These are phyloP conservation scores for Coemansia sp. DNA, from an alignment of 192 early-diverging fungal genomes.

Conservation along the genomic window DNA sequence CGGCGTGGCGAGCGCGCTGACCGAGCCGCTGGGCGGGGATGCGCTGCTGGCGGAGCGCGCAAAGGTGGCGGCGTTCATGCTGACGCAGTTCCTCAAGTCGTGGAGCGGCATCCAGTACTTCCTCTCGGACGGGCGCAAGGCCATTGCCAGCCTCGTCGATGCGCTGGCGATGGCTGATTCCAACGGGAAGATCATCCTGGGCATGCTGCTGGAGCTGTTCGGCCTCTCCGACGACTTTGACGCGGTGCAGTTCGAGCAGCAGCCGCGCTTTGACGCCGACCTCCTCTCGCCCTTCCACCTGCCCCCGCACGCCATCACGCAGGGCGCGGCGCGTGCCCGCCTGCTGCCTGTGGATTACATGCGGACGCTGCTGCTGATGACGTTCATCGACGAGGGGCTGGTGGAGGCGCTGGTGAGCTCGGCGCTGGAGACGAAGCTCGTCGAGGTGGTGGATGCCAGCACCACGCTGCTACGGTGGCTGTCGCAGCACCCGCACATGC, in stretches of 20 bases:
- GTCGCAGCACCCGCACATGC: conserved; percentile 48
- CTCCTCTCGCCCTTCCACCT: conserved; percentile 43
- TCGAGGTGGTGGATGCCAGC: conserved; percentile 49
- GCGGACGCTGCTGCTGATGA: conserved; percentile 51
- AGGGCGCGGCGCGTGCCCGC: conserved; percentile 31
- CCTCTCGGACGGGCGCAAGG: conserved; percentile 39
- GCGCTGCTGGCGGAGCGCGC: conserved; percentile 45
- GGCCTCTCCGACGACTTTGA: conserved; percentile 53
- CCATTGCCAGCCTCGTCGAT: conserved; percentile 28
- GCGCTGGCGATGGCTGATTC: conserved; percentile 41
- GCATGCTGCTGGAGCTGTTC: conserved; percentile 54
- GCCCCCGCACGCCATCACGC: conserved; percentile 33
- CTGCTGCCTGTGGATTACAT: conserved; percentile 47
- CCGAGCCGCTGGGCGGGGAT: conserved; percentile 40
- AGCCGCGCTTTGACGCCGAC: conserved; percentile 49
- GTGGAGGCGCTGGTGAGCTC: conserved; percentile 46
- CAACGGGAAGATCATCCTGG: conserved; percentile 47
- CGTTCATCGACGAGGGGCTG: conserved; percentile 55
- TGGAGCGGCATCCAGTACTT: conserved; percentile 58
- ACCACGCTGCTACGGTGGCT: conserved; percentile 53
- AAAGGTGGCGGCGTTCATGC: conserved; percentile 46
- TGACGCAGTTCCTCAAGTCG: conserved; percentile 54
- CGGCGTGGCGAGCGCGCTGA: conserved; percentile 43
- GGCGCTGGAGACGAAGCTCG: conserved; percentile 22
- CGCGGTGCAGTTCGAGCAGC: conserved; percentile 50